Base-by-base conservation (phyloP, 2,329 filamentous ascomycete genomes). In the Colletotrichum falcatum region DNA sequence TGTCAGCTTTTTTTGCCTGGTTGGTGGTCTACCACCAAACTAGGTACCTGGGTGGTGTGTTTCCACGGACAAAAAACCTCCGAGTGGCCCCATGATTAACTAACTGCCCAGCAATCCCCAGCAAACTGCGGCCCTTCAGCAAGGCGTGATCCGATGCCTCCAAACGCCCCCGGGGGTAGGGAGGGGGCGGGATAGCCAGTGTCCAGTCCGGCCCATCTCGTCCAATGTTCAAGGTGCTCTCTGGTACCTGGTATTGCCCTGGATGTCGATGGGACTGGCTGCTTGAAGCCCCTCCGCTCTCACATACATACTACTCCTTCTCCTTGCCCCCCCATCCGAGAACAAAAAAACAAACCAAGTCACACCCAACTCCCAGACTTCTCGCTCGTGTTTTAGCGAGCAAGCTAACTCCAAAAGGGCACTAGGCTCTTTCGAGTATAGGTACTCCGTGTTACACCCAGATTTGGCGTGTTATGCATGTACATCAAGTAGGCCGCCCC, bases 351-450 rank as follows among this genome's bases (percentile, higher is more conserved):
- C 49, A 49, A 20, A 28, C 51, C 51, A 51, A 61, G 59, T 53
- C 51, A 69, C 62, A 53, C 42, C 56, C 66, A 42, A 58, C 67
- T 70, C 63, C 56, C 63, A 63, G 49, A 66, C 55, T 66, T 58
- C 64, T 70, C 67, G 67, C 64, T 67, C 58, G 58, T 67, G 64
- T 70, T 70, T 67, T 70, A 62, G 67, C 58, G 64, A 70, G 42
- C 11, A 26, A 20, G 58, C 67, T 59, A 67, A 48, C 51, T 53
- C 23, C 51, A 5, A 54, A 62, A 51, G 28, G 33, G 33, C 8
- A 5, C 62, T 70, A 72, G 62, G 11, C 54, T 66, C 51, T 54
- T 28, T 65, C 8, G 23, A 53, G 70, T 72, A 67, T 58, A 70
- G 60, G 39, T 65, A 73, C 72, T 26, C 33, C n/a, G 23, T 23